phyloP scores from a whole-genome alignment of 495 filamentous ascomycete species.

The Xylaria venustula region DNA sequence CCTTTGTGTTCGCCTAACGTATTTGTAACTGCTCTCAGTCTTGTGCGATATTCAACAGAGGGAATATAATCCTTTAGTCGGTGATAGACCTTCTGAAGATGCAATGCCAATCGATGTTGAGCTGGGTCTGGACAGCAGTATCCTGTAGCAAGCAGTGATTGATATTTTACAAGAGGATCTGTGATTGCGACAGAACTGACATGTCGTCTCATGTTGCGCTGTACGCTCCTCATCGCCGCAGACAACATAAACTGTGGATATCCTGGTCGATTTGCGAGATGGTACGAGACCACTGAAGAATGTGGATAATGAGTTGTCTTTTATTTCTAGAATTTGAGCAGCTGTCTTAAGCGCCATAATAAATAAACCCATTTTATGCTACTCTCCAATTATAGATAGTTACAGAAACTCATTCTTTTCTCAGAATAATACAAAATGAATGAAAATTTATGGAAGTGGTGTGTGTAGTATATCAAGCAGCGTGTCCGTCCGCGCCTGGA shows the following conservation, averaged over 20 bases:
- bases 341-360: no score
- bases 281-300: neutral
- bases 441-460: no score
- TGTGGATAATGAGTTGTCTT: neutral
- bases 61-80: constrained; percentile 68
- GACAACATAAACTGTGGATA: neutral
- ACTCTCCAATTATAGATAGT: no score
- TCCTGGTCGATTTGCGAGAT: neutral
- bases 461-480: no score
- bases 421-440: no score
- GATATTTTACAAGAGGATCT: constrained; percentile 69
- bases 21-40: constrained; percentile 50
- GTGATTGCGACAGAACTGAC: constrained; percentile 60
- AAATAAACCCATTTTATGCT: no score
- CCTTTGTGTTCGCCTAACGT: constrained; percentile 30
- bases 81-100: constrained; percentile 67
- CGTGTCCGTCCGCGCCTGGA: no score
- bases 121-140: constrained; percentile 59
- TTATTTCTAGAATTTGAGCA: no score
- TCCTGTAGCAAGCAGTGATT: constrained; percentile 58
- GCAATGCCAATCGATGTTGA: constrained; percentile 65
- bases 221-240: neutral
- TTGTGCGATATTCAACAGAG: constrained; percentile 55
- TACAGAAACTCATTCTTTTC: no score
- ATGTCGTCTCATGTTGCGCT: constrained; percentile 33